A percentile compares a stretch with the other conserved stretches of the same genome.
Conservation (phyloP, 495 filamentous ascomycete species). For the Aspergillus indologenus region DNA sequence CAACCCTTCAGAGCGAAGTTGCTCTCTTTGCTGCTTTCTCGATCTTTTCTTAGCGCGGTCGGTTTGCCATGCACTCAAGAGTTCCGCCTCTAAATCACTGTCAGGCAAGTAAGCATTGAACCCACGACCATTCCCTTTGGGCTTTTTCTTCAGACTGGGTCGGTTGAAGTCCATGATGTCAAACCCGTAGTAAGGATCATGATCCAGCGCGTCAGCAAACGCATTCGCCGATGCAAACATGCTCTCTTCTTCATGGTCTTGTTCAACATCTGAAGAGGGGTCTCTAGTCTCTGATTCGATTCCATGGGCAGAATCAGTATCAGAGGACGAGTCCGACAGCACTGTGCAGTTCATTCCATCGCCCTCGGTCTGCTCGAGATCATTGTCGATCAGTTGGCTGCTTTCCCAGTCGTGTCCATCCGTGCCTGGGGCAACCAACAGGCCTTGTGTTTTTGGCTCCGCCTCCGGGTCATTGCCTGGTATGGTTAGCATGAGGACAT, state of each 20-base stretch:
- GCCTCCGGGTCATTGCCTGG: neutral
- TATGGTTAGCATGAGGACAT: neutral
- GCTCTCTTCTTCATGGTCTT: conserved; percentile 13
- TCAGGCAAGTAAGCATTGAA: conserved; percentile 62
- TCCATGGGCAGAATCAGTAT: neutral
- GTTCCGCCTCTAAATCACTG: conserved; percentile 62
- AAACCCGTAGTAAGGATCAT: conserved; percentile 66
- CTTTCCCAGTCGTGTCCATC: neutral
- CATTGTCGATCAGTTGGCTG: neutral
- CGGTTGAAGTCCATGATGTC: conserved; percentile 81
- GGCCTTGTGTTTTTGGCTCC: neutral
- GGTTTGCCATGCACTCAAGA: conserved; percentile 64
- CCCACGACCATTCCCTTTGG: conserved; percentile 52
- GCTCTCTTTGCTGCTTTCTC: conserved; percentile 76
- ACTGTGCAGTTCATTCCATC: neutral
- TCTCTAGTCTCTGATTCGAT: neutral
- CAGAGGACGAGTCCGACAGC: neutral
- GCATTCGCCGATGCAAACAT: conserved; percentile 54
- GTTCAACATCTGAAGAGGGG: neutral
- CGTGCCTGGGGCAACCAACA: neutral
- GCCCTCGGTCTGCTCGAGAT: neutral
- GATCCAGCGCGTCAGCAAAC: conserved; percentile 63
- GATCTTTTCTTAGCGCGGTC: conserved; percentile 79
- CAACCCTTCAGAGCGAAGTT: conserved; percentile 72
- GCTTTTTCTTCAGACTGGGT: conserved; percentile 52